A percentile compares a stretch with the other conserved stretches of the same genome.
These are phyloP conservation scores for Pythium pyrilobum DNA, from an alignment of 352 stramenopile genomes.

Conservation along the genomic window DNA sequence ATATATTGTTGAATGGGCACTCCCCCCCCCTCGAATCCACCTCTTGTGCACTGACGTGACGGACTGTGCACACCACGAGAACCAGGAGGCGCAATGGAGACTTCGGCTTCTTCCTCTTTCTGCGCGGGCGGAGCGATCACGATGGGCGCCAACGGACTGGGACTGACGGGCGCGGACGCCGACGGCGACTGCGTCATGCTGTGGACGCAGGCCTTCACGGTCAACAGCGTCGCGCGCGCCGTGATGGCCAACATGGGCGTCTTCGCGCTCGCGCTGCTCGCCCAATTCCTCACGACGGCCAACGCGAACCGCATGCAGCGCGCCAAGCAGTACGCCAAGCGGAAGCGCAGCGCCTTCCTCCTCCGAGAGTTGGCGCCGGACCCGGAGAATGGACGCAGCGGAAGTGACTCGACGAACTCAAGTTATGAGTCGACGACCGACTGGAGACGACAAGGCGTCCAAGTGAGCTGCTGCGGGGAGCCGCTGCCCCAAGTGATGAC, in stretches of 20 bases:
- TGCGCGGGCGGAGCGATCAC: constrained; percentile 56
- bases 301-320: constrained; percentile 40
- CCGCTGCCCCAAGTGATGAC: neutral
- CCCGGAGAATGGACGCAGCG: neutral
- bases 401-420: neutral
- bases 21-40: neutral
- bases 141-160: constrained; percentile 58
- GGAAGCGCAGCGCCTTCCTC: constrained; percentile 1
- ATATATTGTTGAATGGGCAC: constrained; percentile 25
- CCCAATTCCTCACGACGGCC: constrained; percentile 48
- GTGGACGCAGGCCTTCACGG: constrained; percentile 45
- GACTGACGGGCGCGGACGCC: constrained; percentile 35
- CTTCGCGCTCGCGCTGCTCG: constrained; percentile 48
- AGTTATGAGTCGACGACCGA: constrained; percentile 2
- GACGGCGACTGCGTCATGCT: constrained; percentile 62
- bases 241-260: constrained; percentile 39
- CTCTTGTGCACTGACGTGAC: neutral
- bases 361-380: neutral
- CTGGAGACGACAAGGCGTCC: neutral
- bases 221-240: constrained; percentile 42
- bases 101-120: constrained; percentile 31
- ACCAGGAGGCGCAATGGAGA: neutral
- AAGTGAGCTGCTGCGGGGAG: too few relatives aligned
- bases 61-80: neutral
- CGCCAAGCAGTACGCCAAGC: constrained; percentile 28